Evolutionary conservation across 2,329 filamentous ascomycete species (phyloP).

Genomic region (Thielaviopsis populi): DNA sequence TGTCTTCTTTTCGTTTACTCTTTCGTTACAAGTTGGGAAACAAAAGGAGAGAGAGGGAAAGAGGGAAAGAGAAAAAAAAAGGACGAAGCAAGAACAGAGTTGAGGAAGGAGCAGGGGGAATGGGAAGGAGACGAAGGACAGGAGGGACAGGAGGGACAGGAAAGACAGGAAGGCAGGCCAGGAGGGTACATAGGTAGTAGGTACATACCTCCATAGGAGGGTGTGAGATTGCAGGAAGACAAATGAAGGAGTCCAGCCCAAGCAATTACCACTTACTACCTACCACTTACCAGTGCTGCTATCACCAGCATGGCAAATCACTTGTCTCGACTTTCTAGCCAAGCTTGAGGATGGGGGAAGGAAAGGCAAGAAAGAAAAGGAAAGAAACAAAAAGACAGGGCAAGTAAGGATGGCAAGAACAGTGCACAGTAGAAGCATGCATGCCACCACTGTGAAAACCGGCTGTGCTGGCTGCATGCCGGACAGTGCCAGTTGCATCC

Average conservation of each 20-base stretch:
- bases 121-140: not conserved
- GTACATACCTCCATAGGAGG: no score
- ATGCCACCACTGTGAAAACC: not conserved
- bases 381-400: not conserved
- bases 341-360: not conserved
- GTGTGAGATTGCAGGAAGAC: not conserved
- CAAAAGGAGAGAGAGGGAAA: not conserved
- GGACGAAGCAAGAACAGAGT: not conserved
- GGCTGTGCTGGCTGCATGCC: not conserved
- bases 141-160: no score
- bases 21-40: not conserved
- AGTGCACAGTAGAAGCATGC: not conserved
- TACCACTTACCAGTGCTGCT: not conserved
- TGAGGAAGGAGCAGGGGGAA: not conserved
- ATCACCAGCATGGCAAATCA: not conserved
- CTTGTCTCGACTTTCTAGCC: not conserved
- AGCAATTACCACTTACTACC: conserved; percentile 2
- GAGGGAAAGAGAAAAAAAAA: not conserved
- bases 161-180: not conserved
- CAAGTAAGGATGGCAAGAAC: not conserved
- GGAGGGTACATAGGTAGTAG: no score
- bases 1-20: not conserved
- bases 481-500: not conserved
- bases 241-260: not conserved
- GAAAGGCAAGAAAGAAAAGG: not conserved